Base-by-base conservation (phyloP, 345 rosid species). In the Eucalyptus fibrosa region DNA sequence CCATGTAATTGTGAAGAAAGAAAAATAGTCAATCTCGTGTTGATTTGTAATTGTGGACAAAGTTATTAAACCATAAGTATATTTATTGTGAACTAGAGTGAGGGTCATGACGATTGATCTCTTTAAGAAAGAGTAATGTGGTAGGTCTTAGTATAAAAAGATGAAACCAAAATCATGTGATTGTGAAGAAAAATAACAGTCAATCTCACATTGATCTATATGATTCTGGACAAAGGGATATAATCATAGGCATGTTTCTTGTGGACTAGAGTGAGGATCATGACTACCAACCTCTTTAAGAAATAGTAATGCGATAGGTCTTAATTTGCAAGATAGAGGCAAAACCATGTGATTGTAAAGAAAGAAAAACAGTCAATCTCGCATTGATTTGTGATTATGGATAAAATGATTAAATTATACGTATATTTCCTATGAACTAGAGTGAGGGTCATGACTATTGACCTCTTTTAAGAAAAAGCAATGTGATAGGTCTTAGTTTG, bases 81-180 rank as follows among this genome's bases (percentile, higher is more conserved):
- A 40, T 83, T 26, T 42, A 13, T 8, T 26, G 21, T 44, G 87
- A 85, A 85, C 69, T 24, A 88, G 50, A n/a, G 69, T 37, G 30
- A 88, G 34, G 32, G 9, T 62, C 69, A 62, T 62, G 69, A 30
- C 4, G 4, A 28, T 62, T 62, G 32, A 62, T 5, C 69, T 62
- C 69, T 28, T 62, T 4, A 62, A 13, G 34, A 62, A 62, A 30
- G 17, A 60, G 34, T 62, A 28, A 28, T 0, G 18, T 28, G 17
- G 7, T 28, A 28, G 4, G 8, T 28, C 18, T 13, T 5, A 24
- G 13, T 56, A 9, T 56, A 30, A 23, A 93, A 93, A 90, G 90
- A 85, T 69, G 92, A 85, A 40, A 72, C 88, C 50, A 86, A 67
- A 53, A 88, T 67, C 8, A 90, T 87, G 44, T 88, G 92, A 92